Conservation (phyloP, 2,329 filamentous ascomycete genomes). For the Colletotrichum acutatum region DNA sequence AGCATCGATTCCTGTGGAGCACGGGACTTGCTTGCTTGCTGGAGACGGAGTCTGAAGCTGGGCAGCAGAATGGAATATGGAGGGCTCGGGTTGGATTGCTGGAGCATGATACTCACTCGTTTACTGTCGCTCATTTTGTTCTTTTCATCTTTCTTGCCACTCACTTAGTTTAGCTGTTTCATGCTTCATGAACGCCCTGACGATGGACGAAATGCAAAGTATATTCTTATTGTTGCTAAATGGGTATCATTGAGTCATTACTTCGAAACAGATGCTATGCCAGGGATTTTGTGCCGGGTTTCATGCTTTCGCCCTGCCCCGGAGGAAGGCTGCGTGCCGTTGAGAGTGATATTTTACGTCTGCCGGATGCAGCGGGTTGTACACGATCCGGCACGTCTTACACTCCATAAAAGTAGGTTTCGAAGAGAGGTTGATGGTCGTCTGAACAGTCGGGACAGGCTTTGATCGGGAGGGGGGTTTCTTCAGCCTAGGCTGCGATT, state of each 20-base stretch:
- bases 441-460: conserved; percentile 47
- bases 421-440: conserved; percentile 56
- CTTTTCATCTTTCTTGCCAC: not conserved
- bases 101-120: not conserved
- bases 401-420: conserved; percentile 56
- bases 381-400: conserved; percentile 54
- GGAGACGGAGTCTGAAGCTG: no score
- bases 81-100: not conserved
- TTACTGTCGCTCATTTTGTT: not conserved
- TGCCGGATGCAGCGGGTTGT: conserved; percentile 55
- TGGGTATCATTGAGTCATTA: conserved; percentile 27
- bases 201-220: not conserved
- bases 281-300: not conserved
- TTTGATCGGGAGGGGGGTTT: conserved; percentile 30
- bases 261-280: not conserved
- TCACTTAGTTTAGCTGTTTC: not conserved
- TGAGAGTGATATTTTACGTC: conserved; percentile 56
- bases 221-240: not conserved
- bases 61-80: not conserved
- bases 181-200: not conserved
- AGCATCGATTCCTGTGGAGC: no score
- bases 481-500: conserved; percentile 6
- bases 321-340: conserved; percentile 42
- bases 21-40: not conserved
- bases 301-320: not conserved